phyloP scores from a whole-genome alignment of 1,284 basidiomycete genomes.

The Puccinia polysora region DNA sequence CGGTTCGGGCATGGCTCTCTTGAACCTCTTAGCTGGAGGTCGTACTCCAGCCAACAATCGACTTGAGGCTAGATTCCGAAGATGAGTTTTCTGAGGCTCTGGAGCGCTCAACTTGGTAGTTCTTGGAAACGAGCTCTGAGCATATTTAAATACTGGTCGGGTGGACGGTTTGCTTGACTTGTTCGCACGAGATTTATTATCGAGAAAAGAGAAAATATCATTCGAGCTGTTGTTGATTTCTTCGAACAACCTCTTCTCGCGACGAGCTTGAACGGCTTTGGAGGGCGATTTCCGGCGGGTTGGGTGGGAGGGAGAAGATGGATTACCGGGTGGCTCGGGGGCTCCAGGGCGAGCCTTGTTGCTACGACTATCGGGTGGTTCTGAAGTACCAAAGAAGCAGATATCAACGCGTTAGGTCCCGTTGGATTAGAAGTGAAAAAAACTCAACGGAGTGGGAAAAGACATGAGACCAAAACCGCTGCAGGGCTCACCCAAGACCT shows the following conservation, averaged over 20 bases:
- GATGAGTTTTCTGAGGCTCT: not conserved
- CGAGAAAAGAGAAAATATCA: conserved; percentile 39
- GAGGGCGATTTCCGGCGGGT: not conserved
- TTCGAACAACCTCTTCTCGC: conserved; percentile 24
- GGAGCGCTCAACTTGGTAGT: not conserved
- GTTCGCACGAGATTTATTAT: conserved; percentile 2
- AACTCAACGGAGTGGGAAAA: no score
- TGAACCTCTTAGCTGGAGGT: conserved; percentile 24
- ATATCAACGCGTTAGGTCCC: no score
- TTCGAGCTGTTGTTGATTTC: conserved; percentile 34
- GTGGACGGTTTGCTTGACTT: conserved; percentile 6
- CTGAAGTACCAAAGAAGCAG: no score
- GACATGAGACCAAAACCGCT: no score
- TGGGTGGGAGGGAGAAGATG: not conserved
- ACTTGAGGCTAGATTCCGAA: conserved; percentile 17
- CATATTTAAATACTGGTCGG: conserved; percentile 21
- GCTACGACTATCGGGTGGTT: no score
- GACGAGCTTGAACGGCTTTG: not conserved
- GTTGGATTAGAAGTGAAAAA: no score
- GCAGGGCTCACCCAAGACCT: no score
- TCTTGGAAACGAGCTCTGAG: conserved; percentile 19
- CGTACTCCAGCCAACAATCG: not conserved
- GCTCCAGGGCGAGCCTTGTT: no score
- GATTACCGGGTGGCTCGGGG: no score
- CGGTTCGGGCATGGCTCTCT: not conserved